Evolutionary conservation across 352 stramenopile genomes (phyloP).

Genomic region (Pythium pyrilobum): DNA sequence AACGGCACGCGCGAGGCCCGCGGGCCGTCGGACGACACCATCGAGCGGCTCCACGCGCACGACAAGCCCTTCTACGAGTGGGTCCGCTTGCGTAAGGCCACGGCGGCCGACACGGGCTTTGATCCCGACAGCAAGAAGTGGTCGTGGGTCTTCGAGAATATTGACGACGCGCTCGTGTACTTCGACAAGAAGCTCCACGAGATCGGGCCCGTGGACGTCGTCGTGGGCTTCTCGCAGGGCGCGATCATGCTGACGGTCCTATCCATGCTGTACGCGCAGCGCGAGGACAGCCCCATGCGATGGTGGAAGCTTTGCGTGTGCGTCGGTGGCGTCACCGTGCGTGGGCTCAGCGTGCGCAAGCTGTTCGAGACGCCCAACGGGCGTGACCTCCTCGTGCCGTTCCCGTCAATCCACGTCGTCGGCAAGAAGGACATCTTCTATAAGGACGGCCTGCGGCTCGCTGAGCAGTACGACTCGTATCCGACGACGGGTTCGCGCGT

Average conservation of each 20-base stretch:
- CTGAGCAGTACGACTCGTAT: constrained; percentile 14
- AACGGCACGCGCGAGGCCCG: constrained; percentile 40
- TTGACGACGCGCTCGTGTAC: constrained; percentile 38
- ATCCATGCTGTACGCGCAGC: constrained; percentile 33
- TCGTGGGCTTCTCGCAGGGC: constrained; percentile 68
- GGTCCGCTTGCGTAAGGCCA: constrained; percentile 23
- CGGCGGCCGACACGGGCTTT: constrained; percentile 7
- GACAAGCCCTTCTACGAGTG: constrained; percentile 54
- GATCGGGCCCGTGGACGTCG: constrained; percentile 51
- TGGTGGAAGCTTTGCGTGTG: constrained; percentile 54
- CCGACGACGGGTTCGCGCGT: constrained; percentile 5
- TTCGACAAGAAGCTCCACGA: constrained; percentile 37
- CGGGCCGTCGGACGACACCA: constrained; percentile 35
- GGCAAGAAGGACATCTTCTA: constrained; percentile 53
- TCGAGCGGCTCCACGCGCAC: constrained; percentile 37
- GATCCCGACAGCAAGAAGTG: constrained; percentile 28
- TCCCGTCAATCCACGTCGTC: constrained; percentile 60
- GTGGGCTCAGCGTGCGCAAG: constrained; percentile 17
- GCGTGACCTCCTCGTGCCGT: constrained; percentile 27
- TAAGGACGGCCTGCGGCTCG: constrained; percentile 31
- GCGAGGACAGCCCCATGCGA: constrained; percentile 16
- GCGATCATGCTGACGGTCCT: constrained; percentile 39
- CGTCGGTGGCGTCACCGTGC: constrained; percentile 29
- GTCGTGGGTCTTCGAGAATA: constrained; percentile 41
- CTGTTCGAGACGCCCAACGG: constrained; percentile 38